phyloP scores from a whole-genome alignment of 1,284 basidiomycete species.

The Apiotrichum sp. region DNA sequence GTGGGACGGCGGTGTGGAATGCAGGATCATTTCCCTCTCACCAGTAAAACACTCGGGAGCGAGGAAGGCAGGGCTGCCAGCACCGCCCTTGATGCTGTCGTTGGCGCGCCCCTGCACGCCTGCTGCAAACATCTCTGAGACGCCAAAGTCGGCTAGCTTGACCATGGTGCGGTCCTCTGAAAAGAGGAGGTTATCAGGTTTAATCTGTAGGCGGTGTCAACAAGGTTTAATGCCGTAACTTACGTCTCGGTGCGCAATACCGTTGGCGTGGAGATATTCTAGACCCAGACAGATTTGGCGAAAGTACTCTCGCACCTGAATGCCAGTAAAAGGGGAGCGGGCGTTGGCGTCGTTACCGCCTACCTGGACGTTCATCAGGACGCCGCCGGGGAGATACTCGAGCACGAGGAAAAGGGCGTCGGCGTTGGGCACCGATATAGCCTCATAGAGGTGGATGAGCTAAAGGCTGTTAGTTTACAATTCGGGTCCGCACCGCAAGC shows the following conservation, averaged over 20 bases:
- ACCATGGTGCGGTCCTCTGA: slow-evolving; percentile 49
- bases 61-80: slow-evolving; percentile 55
- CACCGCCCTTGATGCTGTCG: slow-evolving; percentile 48
- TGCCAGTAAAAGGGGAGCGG: slow-evolving; percentile 30
- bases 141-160: slow-evolving; percentile 57
- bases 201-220: slow-evolving; percentile 38
- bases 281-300: slow-evolving; percentile 52
- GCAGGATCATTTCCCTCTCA: slow-evolving; percentile 13
- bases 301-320: slow-evolving; percentile 48
- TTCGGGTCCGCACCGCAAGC: background rate
- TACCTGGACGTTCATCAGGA: slow-evolving; percentile 49
- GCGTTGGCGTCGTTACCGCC: slow-evolving; percentile 39
- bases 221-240: slow-evolving; percentile 10
- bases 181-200: slow-evolving; percentile 54
- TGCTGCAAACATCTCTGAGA: slow-evolving; percentile 53
- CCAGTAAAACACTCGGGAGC: slow-evolving; percentile 50
- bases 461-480: slow-evolving; percentile 25
- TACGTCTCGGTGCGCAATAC: slow-evolving; percentile 51
- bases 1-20: background rate
- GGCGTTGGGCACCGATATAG: slow-evolving; percentile 52
- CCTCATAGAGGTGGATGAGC: slow-evolving; percentile 54
- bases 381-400: slow-evolving; percentile 51
- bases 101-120: no score
- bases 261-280: slow-evolving; percentile 54
- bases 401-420: slow-evolving; percentile 54